Conservation (phyloP, 306 rosid species). For the Cicer judaicum region DNA sequence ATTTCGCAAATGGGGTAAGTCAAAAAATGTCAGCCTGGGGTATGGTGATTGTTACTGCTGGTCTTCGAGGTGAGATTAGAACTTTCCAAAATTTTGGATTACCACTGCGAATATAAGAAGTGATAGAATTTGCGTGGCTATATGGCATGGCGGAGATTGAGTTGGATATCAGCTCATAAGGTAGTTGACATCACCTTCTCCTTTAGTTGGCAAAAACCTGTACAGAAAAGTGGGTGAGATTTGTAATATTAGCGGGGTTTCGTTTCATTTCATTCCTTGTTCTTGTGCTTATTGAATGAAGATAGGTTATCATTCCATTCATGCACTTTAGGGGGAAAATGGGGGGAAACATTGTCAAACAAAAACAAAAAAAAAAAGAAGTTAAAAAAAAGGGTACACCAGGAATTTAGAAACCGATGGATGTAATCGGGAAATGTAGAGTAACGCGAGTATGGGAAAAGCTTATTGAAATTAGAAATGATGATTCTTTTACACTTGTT, state of each 20-base stretch:
- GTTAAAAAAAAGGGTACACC: constrained; percentile 48
- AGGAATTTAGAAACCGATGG: constrained; percentile 67
- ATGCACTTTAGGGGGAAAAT: constrained; percentile 42
- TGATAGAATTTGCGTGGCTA: constrained; percentile 39
- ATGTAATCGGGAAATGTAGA: constrained; percentile 86
- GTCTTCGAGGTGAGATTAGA: constrained; percentile 88
- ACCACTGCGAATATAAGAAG: constrained; percentile 73
- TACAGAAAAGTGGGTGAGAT: constrained; percentile 84
- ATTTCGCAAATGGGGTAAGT: constrained; percentile 59
- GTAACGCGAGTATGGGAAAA: constrained; percentile 61
- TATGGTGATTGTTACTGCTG: constrained; percentile 94
- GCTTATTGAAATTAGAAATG: constrained; percentile 68
- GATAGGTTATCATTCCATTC: constrained; percentile 52
- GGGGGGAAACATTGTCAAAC: constrained; percentile 42
- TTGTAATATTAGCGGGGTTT: constrained; percentile 78
- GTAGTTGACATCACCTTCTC: constrained; percentile 49
- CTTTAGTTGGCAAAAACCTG: constrained; percentile 61
- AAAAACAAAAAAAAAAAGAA: constrained; percentile 40
- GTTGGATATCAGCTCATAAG: constrained; percentile 47
- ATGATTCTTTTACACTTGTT: constrained; percentile 65
- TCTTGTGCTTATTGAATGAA: constrained; percentile 64
- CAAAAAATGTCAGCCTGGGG: constrained; percentile 88
- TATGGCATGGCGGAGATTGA: constrained; percentile 47
- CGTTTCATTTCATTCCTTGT: constrained; percentile 66
- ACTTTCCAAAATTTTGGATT: constrained; percentile 95